Conservation (phyloP, 768 basidiomycete genomes). For the Rhodotorula taiwanensis region DNA sequence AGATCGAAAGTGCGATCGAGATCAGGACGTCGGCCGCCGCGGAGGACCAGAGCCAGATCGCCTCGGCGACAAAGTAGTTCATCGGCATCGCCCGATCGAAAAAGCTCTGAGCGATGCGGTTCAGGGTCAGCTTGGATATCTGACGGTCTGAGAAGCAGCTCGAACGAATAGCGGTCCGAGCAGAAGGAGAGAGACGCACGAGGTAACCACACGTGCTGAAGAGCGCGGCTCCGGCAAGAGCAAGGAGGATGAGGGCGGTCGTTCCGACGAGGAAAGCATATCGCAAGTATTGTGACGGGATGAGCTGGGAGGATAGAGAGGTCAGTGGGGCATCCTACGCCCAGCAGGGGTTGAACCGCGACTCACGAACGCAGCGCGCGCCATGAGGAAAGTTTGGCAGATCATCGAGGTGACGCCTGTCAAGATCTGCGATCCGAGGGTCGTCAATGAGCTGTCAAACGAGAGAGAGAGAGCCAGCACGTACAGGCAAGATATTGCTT, state of each 20-base stretch:
- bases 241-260: neutral
- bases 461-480: no score
- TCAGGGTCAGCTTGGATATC: accelerated
- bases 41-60: constrained; percentile 16
- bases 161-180: no score
- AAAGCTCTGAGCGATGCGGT: constrained; percentile 1
- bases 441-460: no score
- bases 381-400: constrained; percentile 9
- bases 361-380: neutral
- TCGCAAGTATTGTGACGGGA: neutral
- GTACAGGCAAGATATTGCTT: neutral
- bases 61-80: neutral
- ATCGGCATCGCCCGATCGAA: neutral
- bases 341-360: neutral
- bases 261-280: neutral
- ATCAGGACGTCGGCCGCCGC: constrained; percentile 18
- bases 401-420: neutral
- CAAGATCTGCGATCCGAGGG: neutral
- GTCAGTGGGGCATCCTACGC: neutral
- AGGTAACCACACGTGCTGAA: constrained; percentile 4
- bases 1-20: constrained; percentile 13
- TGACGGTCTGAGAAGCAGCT: no score
- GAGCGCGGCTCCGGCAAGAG: constrained; percentile 6
- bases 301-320: neutral
- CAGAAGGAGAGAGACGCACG: no score